Base-by-base conservation (phyloP, 768 basidiomycete species). In the Mycena sanguinolenta region DNA sequence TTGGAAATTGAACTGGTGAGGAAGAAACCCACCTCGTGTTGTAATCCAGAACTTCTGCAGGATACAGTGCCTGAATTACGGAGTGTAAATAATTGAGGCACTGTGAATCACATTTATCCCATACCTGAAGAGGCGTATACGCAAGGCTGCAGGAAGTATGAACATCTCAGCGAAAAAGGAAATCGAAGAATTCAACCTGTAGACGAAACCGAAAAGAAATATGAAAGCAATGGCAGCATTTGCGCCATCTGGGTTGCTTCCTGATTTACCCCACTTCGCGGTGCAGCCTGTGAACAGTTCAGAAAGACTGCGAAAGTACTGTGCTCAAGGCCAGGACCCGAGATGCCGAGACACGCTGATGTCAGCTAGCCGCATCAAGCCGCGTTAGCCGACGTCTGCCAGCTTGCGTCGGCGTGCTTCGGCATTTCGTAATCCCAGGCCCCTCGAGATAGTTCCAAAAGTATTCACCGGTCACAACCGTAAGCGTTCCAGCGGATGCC, bases 141-240 rank as follows among this genome's bases (percentile, higher is more conserved):
- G 84, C 77, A 73, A 84, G 84, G n/a, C 72, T 73, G 38, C 21
- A 66, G 25, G 62, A 17, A 61, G 0, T n/a, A 17, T 53, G 19
- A 42, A 54, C 10, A 34, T 28, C 34, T 30, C 4, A 10, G 38
- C 14, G 32, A 21, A 3, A 28, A 63, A 25, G 9, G 21, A 60
- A 2, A 21, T 32, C 17, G 10, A 62, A 4, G 42, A 58, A 63
- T 32, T 60, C 14, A 67, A 73, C 71, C 79, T 80, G 77, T 79
- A 84, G 69, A 83, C 76, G 49, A 80, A 77, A 70, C 81, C 80
- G 78, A 85, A 85, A 28, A 85, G 70, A 78, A 84, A 77, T 25
- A 77, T 76, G 65, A 77, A 77, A 10, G 77, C 77, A 61, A 77
- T 76, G 13, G 77, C 77, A 14, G 75, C 61, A 25, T 73, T 77